Base-by-base conservation (phyloP, 2,329 filamentous ascomycete species). In the Coniochaeta hoffmannii region DNA sequence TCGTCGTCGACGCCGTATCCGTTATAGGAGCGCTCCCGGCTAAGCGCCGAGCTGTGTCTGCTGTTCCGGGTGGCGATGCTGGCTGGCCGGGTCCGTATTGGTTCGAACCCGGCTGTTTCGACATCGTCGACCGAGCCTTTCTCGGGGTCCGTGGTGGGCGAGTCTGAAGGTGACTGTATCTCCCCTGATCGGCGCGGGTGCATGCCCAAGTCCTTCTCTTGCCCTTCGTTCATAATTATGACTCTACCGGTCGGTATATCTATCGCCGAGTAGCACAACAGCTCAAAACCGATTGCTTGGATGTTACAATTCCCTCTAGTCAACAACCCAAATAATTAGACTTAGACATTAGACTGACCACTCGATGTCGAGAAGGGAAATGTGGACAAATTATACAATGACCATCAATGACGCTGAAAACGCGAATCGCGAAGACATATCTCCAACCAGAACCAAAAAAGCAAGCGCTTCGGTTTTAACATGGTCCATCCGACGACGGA, bases 1-100 rank as follows among this genome's bases (percentile, higher is more conserved):
- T 56, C 53, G 26, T 52, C 70, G 57, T 71, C 69, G 34, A 70
- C 69, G 50, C 75, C 69, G 58, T 75, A 76, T 26, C 75, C 74
- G 57, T 77, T 77, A 46, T 76, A 71, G 15, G 75, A 77, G 24
- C 70, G 66, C 28, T 63, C 64, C 28, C 65, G 64, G 44, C 62
- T 60, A 1, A 72, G 54, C 7, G 68, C 65, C 35, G 58, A 52
- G 26, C 58, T 52, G 51, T 51, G 56, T 36, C 61, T 51, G 49
- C 26, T 31, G 15, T 32, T 32, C 28, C 49, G 9, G 26, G 49
- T 51, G 15, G 49, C 31, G 19, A 51, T n/a, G 31, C 49, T 51
- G 7, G n/a, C 49, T 2, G 51, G 55, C 22, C 53, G 58, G 54
- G 49, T 57, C n/a, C 62, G 63, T 53, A 68, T 67, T 17, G 64